Evolutionary conservation across 1,139 yeast species (phyloP).

Genomic region (Suhomyces choctaworum): DNA sequence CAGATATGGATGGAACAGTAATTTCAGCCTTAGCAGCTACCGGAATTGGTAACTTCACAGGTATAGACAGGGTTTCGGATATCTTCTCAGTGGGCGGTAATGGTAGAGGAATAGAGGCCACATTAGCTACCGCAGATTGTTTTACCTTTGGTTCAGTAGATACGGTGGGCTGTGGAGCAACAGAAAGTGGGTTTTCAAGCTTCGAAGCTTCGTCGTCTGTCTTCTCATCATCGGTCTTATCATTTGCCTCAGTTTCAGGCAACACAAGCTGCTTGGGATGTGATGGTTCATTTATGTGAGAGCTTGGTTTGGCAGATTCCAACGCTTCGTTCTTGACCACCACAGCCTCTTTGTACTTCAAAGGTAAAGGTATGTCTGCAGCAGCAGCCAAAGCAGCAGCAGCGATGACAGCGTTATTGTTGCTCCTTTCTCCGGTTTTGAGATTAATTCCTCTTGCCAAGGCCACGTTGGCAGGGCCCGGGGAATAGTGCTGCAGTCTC

Average conservation of each 20-base stretch:
- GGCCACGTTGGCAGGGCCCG: constrained; percentile 53
- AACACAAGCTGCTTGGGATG: constrained; percentile 9
- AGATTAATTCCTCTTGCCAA: constrained; percentile 44
- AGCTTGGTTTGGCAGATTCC: not conserved
- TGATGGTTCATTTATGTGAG: not conserved
- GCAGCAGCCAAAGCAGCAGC: constrained; percentile 76
- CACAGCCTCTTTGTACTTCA: constrained; percentile 20
- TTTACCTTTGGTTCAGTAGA: not conserved
- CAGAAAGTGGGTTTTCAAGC: not conserved
- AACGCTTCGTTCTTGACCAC: not conserved
- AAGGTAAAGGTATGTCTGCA: constrained; percentile 63
- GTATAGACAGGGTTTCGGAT: not conserved
- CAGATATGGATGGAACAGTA: no score
- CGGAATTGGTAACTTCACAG: not conserved
- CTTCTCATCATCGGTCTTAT: constrained; percentile 20
- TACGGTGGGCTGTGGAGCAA: not conserved
- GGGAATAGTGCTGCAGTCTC: constrained; percentile 23
- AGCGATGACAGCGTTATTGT: constrained; percentile 58
- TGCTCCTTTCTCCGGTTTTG: constrained; percentile 38
- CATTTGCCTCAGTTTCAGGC: constrained; percentile 22
- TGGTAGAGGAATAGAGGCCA: not conserved
- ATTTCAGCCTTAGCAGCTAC: not conserved
- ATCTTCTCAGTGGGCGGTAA: not conserved
- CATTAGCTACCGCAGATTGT: not conserved
- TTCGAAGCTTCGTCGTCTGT: constrained; percentile 1